phyloP scores from a whole-genome alignment of 441 rosid species.

The Kokia cookei region DNA sequence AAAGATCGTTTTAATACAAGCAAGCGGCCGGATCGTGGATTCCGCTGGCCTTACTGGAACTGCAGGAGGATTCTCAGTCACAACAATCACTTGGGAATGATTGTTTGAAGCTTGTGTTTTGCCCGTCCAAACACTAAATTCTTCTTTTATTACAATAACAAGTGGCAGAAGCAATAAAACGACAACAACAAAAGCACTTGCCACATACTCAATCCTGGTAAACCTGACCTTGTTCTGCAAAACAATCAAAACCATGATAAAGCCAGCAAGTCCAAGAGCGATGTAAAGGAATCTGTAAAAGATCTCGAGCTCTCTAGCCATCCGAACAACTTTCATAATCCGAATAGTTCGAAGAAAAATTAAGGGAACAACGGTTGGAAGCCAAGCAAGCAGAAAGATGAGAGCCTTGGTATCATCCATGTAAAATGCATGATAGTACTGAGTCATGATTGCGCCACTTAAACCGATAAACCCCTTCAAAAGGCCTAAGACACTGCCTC shows the following conservation, averaged over 20 bases:
- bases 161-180: slow-evolving; percentile 43
- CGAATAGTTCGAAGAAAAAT: slow-evolving; percentile 44
- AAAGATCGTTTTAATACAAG: slow-evolving; percentile 23
- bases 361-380: slow-evolving; percentile 34
- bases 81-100: slow-evolving; percentile 16
- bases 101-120: slow-evolving; percentile 9
- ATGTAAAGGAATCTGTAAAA: slow-evolving; percentile 50
- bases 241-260: slow-evolving; percentile 47
- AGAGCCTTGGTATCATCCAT: slow-evolving; percentile 36
- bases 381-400: slow-evolving; percentile 58
- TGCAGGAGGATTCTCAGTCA: slow-evolving; percentile 21
- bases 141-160: slow-evolving; percentile 43
- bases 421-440: slow-evolving; percentile 45
- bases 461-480: slow-evolving; percentile 59
- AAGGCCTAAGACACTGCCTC: slow-evolving; percentile 56
- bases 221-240: slow-evolving; percentile 36
- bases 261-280: slow-evolving; percentile 56
- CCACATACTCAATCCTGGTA: slow-evolving; percentile 31
- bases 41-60: not conserved
- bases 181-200: slow-evolving; percentile 37
- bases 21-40: not conserved
- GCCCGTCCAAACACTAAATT: slow-evolving; percentile 28
- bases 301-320: slow-evolving; percentile 27
- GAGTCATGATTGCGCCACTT: slow-evolving; percentile 62
- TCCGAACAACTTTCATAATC: slow-evolving; percentile 28